phyloP scores from a whole-genome alignment of 202 grass and related monocot genomes.

The Zizania palustris region DNA sequence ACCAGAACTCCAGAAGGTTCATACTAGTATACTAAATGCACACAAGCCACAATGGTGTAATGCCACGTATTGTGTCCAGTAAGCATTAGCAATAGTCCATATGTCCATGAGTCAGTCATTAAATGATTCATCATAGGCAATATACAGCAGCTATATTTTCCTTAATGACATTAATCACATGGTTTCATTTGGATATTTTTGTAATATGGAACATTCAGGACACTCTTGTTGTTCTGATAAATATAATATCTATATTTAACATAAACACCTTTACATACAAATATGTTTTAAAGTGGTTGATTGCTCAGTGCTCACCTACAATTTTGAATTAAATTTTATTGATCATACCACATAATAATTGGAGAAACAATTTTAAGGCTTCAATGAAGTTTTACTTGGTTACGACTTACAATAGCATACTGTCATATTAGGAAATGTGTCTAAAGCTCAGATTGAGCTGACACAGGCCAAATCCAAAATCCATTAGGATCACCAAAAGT shows the following conservation, averaged over 20 bases:
- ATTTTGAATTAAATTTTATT: slow-evolving; percentile 3
- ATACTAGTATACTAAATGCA: slow-evolving; percentile 19
- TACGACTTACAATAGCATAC: slow-evolving; percentile 1
- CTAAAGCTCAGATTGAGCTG: slow-evolving; percentile 20
- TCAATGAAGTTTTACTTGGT: neutral
- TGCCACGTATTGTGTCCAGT: neutral
- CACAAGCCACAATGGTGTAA: neutral
- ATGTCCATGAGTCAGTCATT: neutral
- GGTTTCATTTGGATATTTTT: slow-evolving; percentile 3
- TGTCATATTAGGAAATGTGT: slow-evolving; percentile 9
- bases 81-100: slow-evolving; percentile 23
- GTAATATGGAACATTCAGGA: slow-evolving; percentile 30
- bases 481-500: slow-evolving; percentile 1
- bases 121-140: slow-evolving; percentile 13
- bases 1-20: neutral
- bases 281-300: slow-evolving; percentile 2
- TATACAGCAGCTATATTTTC: slow-evolving; percentile 7
- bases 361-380: slow-evolving; percentile 1
- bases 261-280: slow-evolving; percentile 28
- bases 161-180: slow-evolving; percentile 16
- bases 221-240: neutral
- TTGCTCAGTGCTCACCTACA: neutral
- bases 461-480: neutral
- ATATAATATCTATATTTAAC: slow-evolving; percentile 31
- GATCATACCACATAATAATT: slow-evolving; percentile 2